Evolutionary conservation across 805 yeast genomes (phyloP).

Genomic region (Metschnikowia dekortorum): DNA sequence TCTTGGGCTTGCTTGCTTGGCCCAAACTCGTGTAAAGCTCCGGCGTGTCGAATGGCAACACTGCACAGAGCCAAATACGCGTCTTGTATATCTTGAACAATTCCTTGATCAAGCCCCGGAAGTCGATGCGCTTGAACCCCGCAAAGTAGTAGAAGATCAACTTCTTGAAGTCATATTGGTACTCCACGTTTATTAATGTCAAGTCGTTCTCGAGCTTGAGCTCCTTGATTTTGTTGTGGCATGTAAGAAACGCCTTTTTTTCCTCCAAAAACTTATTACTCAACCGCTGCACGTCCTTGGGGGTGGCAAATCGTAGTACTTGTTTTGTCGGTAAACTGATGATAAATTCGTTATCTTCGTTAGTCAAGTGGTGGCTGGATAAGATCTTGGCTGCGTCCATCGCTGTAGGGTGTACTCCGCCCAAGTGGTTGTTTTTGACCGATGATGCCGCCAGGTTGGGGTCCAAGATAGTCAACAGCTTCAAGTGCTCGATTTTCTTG

Average conservation of each 20-base stretch:
- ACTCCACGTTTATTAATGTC: slow-evolving; percentile 43
- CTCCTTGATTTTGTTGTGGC: slow-evolving; percentile 45
- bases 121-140: slow-evolving; percentile 42
- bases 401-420: slow-evolving; percentile 38
- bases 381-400: slow-evolving; percentile 34
- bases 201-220: slow-evolving; percentile 43
- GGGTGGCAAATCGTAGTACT: slow-evolving; percentile 70
- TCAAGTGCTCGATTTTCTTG: slow-evolving; percentile 67
- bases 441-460: slow-evolving; percentile 16
- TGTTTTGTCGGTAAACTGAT: slow-evolving; percentile 72
- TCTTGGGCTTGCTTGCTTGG: slow-evolving; percentile 6
- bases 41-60: slow-evolving; percentile 38
- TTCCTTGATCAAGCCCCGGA: slow-evolving; percentile 41
- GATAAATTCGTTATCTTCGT: slow-evolving; percentile 57
- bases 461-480: slow-evolving; percentile 41
- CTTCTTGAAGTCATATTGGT: slow-evolving; percentile 43
- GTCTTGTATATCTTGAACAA: slow-evolving; percentile 44
- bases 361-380: slow-evolving; percentile 28
- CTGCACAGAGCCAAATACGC: slow-evolving; percentile 46
- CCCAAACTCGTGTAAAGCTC: slow-evolving; percentile 21
- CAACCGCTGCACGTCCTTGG: slow-evolving; percentile 60
- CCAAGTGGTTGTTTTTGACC: slow-evolving; percentile 21
- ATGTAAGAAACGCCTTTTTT: slow-evolving; percentile 63
- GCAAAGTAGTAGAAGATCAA: slow-evolving; percentile 44
- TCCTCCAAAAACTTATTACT: slow-evolving; percentile 67